phyloP scores from a whole-genome alignment of 116 monocot species.

The Iris pallida region DNA sequence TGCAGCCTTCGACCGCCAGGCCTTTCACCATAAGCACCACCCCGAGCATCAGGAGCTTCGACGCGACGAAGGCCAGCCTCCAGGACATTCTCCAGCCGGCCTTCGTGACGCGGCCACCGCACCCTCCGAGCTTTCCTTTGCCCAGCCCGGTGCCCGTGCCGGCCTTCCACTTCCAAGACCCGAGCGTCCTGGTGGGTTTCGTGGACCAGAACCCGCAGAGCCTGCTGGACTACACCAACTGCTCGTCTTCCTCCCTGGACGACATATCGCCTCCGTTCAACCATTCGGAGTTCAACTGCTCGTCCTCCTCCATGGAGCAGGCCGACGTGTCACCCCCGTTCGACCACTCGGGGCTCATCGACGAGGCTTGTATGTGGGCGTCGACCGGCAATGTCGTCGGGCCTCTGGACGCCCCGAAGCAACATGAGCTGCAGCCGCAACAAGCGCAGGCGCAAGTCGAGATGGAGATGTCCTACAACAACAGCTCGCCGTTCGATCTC shows the following conservation, averaged over 20 bases:
- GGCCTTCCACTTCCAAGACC: conserved; percentile 32
- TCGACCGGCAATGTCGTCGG: not conserved
- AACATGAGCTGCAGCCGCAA: not conserved
- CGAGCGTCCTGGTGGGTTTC: conserved; percentile 41
- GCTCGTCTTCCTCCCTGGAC: conserved; percentile 2
- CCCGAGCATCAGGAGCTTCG: conserved; percentile 28
- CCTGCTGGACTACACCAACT: conserved; percentile 3
- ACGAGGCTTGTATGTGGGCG: conserved; percentile 34
- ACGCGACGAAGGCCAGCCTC: not conserved
- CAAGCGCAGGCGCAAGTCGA: conserved; percentile 7
- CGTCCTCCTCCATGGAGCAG: conserved; percentile 4
- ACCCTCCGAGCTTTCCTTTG: not conserved
- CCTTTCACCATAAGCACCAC: conserved; percentile 60
- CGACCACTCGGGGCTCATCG: conserved; percentile 24
- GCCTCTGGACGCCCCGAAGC: not conserved
- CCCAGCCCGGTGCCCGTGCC: conserved; percentile 16
- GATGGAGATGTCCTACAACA: conserved; percentile 19
- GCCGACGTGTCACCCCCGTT: conserved; percentile 14
- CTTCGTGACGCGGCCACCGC: conserved; percentile 2
- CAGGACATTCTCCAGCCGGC: not conserved
- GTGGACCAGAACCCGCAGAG: conserved; percentile 28
- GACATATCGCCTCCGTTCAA: conserved; percentile 14
- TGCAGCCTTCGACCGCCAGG: not conserved
- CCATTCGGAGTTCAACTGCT: conserved; percentile 17
- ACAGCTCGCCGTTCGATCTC: conserved; percentile 46